Evolutionary conservation across 1,284 basidiomycete genomes (phyloP), one percentile per base, ranked within the genome.

Genomic region (Rhodotorula sp.): DNA sequence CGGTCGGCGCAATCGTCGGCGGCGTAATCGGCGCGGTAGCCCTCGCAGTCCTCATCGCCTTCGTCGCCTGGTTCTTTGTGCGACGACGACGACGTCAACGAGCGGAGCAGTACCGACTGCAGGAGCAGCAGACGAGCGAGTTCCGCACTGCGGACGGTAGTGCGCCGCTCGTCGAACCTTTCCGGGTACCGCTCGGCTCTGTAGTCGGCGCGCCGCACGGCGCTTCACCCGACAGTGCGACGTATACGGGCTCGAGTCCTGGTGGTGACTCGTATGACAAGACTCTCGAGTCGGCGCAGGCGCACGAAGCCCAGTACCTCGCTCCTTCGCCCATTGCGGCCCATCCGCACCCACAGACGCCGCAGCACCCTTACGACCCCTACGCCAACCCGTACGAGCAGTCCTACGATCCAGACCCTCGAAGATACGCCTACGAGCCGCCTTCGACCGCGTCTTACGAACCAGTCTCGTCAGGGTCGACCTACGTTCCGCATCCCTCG

Each of bases 1-100:
- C 67, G 15, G n/a, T 70, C n/a, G 70, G 70, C 46, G 64, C 70
- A 4, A 68, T 74, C 52, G 65, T 68, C 7, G 73, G 73, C 46
- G 73, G 62, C 13, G 73, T 67, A 0, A 53, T 74, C 22, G 73
- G 73, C 44, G 62, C 65, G 8, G 39, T 74, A 10, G n/a, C 59
- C 32, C 53, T 36, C 24, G 73, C 73, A 9, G 22, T 62, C 27
- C 46, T 70, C 22, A 19, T 70, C 46, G 67, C 57, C 5, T 34
- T 59, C 20, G 34, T 74, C 34, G 67, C 63, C 24, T 72, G 67
- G 68, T 72, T 62, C 63, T 54, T 58, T 24, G 44, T 74, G 11
- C 55, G 66, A 24, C 48, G 63, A 30, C 62, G 67, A 10, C 52
- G 46, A 1, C 32, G 46, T 48, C 48, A 22, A 7, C 30, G 39